Evolutionary conservation across 352 stramenopile genomes (phyloP), one percentile per base, ranked within the genome.

Genomic region (Phytophthora boehmeriae): DNA sequence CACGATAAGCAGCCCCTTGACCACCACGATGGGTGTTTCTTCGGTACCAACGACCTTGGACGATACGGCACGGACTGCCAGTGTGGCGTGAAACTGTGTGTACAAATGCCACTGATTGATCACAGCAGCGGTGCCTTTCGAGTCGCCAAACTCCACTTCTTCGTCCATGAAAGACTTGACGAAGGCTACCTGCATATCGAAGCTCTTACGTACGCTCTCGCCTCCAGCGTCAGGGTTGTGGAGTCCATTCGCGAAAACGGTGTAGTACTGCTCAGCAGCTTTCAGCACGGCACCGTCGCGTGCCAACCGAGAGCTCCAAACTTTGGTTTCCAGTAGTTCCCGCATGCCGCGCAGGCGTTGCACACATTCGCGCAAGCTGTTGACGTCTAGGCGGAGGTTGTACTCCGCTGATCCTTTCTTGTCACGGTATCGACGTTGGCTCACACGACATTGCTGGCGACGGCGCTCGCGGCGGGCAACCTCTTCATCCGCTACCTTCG

Each of bases 341-440:
- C 75, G 76, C 55, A 77, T 63, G 43, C 66, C 49, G 19, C 54
- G 54, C 19, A 92, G 63, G 0, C 73, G 79, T 56, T 86, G 79
- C n/a, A 90, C 80, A 30, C 71, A 76, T 20, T 84, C 73, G 25
- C 67, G 73, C 13, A 92, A 68, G 20, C 46, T 73, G 60, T 90
- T 87, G 46, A 92, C 76, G 43, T 90, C 79, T 30, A 90, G 63
- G 19, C 73, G 68, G 22, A 90, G 71, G 44, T 89, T 88, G 68
- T 90, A 88, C 65, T 90, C 76, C 27, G 58, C 54, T 44, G 82
- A 90, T 23, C 66, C 69, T 45, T 87, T 79, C 58, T 87, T 88
- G 68, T 88, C 76, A 45, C 83, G 77, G 63, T 92, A 90, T 23
- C 80, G 71, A 5, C 80, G 75, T 57, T 92, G 83, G 66, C 73